Evolutionary conservation across 2,329 filamentous ascomycete genomes (phyloP).

Genomic region (Trematosphaeria pertusa): DNA sequence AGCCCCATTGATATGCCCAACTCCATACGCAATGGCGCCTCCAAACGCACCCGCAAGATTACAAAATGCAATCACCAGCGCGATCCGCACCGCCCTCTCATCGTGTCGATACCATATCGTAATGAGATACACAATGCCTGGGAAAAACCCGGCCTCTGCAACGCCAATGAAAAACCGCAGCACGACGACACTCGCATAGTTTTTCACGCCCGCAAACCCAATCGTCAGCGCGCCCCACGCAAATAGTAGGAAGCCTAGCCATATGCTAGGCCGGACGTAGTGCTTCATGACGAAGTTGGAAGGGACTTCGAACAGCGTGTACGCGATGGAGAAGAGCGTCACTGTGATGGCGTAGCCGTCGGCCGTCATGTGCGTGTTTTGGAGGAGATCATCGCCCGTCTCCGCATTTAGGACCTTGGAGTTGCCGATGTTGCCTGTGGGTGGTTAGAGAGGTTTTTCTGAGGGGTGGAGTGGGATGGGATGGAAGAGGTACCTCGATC

Average conservation of each 20-base stretch:
- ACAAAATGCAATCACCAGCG: conserved; percentile 61
- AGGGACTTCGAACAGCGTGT: conserved; percentile 54
- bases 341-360: conserved; percentile 47
- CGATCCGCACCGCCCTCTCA: conserved; percentile 65
- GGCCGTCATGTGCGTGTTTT: conserved; percentile 38
- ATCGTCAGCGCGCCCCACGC: conserved; percentile 53
- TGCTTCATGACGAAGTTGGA: conserved; percentile 65
- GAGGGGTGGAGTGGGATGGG: background rate
- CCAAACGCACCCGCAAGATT: conserved; percentile 63
- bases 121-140: conserved; percentile 54
- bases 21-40: conserved; percentile 28
- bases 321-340: conserved; percentile 29
- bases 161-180: conserved; percentile 48
- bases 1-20: conserved; percentile 46
- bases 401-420: conserved; percentile 50
- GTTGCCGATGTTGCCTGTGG: conserved; percentile 41
- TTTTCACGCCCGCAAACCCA: conserved; percentile 50
- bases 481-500: conserved; percentile 23
- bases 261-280: conserved; percentile 55
- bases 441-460: background rate
- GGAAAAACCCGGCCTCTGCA: conserved; percentile 21
- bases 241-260: conserved; percentile 51
- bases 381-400: conserved; percentile 46
- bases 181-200: conserved; percentile 48
- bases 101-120: conserved; percentile 64